Conservation (phyloP, 768 basidiomycete genomes). For the Trametes gibbosa region DNA sequence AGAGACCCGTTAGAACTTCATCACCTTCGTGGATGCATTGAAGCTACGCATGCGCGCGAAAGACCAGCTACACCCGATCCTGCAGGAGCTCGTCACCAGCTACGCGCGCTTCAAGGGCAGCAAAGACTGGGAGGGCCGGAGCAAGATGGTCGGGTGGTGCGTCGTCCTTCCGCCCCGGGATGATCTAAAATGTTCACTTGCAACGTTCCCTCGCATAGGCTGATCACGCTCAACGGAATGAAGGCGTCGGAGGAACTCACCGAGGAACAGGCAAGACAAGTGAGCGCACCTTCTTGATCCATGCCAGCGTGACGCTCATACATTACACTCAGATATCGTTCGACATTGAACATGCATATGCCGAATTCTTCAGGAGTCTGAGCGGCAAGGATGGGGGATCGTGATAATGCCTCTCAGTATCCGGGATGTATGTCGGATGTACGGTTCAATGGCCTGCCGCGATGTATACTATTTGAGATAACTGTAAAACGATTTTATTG, state of each 20-base stretch:
- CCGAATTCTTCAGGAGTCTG: constrained; percentile 84
- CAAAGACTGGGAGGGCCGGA: constrained; percentile 95
- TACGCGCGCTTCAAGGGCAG: constrained; percentile 94
- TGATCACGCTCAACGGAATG: constrained; percentile 96
- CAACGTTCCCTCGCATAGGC: constrained; percentile 44
- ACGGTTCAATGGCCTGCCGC: no score
- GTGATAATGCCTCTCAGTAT: no score
- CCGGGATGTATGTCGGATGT: neutral
- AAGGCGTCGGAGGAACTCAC: constrained; percentile 94
- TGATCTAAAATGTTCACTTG: neutral
- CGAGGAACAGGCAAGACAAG: constrained; percentile 94
- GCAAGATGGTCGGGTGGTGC: constrained; percentile 90
- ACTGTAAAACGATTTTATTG: no score
- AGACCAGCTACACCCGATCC: constrained; percentile 91
- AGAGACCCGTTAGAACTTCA: constrained; percentile 67
- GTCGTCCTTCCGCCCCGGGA: constrained; percentile 22
- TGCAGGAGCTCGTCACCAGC: constrained; percentile 93
- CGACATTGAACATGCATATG: constrained; percentile 95
- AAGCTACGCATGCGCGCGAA: constrained; percentile 93
- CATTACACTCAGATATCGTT: constrained; percentile 70
- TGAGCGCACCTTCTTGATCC: constrained; percentile 24
- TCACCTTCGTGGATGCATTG: constrained; percentile 98
- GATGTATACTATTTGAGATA: no score
- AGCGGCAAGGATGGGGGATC: constrained; percentile 38
- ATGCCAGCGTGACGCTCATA: neutral